Conservation (phyloP, 2,329 filamentous ascomycete species). For the Fusarium caatingaense region DNA sequence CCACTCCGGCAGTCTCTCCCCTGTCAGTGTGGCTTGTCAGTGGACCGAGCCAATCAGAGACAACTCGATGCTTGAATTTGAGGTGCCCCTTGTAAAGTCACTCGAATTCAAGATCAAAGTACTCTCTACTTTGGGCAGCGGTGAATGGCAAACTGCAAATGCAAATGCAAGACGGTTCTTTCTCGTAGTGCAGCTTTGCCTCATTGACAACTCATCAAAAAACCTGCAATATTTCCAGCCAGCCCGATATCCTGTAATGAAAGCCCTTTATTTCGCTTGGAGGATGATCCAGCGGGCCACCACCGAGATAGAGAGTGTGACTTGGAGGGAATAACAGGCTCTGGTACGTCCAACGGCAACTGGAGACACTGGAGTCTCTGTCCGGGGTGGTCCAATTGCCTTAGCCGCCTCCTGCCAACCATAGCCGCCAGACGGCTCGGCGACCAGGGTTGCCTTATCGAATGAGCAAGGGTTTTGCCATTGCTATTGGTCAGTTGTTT, state of each 20-base stretch:
- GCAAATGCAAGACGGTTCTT: slow-evolving; percentile 19
- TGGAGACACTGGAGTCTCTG: slow-evolving; percentile 30
- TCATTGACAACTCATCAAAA: slow-evolving; percentile 47
- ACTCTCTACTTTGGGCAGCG: slow-evolving; percentile 45
- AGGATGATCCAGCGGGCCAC: slow-evolving; percentile 27
- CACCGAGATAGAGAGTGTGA: neutral
- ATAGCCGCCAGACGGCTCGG: slow-evolving; percentile 49
- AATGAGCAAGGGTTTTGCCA: slow-evolving; percentile 49
- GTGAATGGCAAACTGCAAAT: slow-evolving; percentile 34
- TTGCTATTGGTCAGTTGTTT: slow-evolving; percentile 49
- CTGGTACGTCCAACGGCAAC: slow-evolving; percentile 16
- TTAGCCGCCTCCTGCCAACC: slow-evolving; percentile 49
- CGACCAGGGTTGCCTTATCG: slow-evolving; percentile 45
- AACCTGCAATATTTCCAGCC: slow-evolving; percentile 35
- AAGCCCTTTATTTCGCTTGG: slow-evolving; percentile 25
- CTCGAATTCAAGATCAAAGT: slow-evolving; percentile 45
- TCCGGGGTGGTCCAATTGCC: slow-evolving; percentile 34
- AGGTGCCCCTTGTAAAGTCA: slow-evolving; percentile 46
- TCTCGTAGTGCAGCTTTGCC: slow-evolving; percentile 38
- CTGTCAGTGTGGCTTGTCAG: slow-evolving; percentile 42
- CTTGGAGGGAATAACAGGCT: slow-evolving; percentile 22
- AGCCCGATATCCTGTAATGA: slow-evolving; percentile 25
- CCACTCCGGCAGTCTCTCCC: slow-evolving; percentile 32
- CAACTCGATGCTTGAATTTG: slow-evolving; percentile 21
- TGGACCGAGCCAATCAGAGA: slow-evolving; percentile 35